These are phyloP conservation scores for Microstroma glucosiphilum DNA, from an alignment of 1,284 basidiomycete species.

Conservation along the genomic window DNA sequence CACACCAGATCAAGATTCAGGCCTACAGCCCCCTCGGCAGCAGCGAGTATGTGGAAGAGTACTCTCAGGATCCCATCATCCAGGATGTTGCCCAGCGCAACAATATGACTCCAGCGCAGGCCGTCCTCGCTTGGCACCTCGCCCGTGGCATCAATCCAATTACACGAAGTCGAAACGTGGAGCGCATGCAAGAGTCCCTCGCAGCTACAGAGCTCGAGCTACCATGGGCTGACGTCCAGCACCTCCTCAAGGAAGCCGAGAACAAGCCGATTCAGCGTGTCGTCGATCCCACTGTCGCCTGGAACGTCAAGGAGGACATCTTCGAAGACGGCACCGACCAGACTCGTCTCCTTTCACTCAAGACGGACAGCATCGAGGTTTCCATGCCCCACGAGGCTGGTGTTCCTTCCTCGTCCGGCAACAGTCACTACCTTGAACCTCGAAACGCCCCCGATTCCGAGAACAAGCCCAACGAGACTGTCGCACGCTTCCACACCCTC, in stretches of 20 bases:
- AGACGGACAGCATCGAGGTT: slow-evolving; percentile 26
- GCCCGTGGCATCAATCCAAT: slow-evolving; percentile 38
- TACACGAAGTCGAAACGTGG: slow-evolving; percentile 27
- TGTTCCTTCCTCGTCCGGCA: slow-evolving; percentile 15
- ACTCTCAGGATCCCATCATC: slow-evolving; percentile 31
- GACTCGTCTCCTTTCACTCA: slow-evolving; percentile 32
- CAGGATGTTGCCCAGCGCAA: slow-evolving; percentile 35
- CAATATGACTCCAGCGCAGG: slow-evolving; percentile 40
- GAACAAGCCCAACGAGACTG: background rate
- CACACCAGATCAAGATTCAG: slow-evolving; percentile 30
- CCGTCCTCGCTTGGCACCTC: slow-evolving; percentile 34
- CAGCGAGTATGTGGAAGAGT: slow-evolving; percentile 30
- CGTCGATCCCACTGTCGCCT: slow-evolving; percentile 35
- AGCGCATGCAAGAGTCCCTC: slow-evolving; percentile 38
- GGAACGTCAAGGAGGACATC: slow-evolving; percentile 39
- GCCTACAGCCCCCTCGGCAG: slow-evolving; percentile 40
- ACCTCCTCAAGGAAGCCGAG: slow-evolving; percentile 33
- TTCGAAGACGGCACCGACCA: slow-evolving; percentile 43
- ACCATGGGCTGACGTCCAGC: slow-evolving; percentile 33
- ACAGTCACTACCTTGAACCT: slow-evolving; percentile 32
- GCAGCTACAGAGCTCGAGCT: slow-evolving; percentile 23
- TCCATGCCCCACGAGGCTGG: slow-evolving; percentile 29
- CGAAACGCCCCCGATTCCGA: slow-evolving; percentile 27
- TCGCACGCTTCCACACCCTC: slow-evolving; percentile 22
- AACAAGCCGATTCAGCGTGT: slow-evolving; percentile 34